A percentile compares a stretch with the other conserved stretches of the same genome.
Conservation (phyloP, 2,329 filamentous ascomycete genomes). For the Stagonosporopsis rhizophila region DNA sequence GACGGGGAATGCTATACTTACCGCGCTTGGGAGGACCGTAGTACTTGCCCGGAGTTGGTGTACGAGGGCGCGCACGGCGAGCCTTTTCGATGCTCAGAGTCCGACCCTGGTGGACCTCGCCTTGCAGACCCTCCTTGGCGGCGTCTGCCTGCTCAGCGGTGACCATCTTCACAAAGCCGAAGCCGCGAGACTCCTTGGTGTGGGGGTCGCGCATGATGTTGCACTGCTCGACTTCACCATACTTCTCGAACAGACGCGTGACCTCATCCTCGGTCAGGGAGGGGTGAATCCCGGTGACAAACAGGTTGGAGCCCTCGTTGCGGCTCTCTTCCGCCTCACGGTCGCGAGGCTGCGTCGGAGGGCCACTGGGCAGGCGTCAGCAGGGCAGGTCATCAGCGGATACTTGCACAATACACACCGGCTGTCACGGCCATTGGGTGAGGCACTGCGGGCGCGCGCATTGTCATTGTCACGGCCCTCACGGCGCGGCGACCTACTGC, state of each 20-base stretch:
- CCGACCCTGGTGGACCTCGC: slow-evolving; percentile 92
- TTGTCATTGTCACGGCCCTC: slow-evolving; percentile 60
- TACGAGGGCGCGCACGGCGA: slow-evolving; percentile 90
- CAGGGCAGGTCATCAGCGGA: neutral
- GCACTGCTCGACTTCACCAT: slow-evolving; percentile 98
- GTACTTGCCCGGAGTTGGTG: slow-evolving; percentile 97
- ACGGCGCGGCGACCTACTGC: slow-evolving; percentile 69
- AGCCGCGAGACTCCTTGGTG: slow-evolving; percentile 97
- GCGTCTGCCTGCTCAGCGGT: slow-evolving; percentile 94
- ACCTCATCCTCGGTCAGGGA: slow-evolving; percentile 89
- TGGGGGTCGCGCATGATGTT: slow-evolving; percentile 99
- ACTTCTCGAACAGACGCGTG: slow-evolving; percentile 95
- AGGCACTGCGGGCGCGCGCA: slow-evolving; percentile 69
- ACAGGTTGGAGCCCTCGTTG: slow-evolving; percentile 97
- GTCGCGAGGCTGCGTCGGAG: slow-evolving; percentile 55
- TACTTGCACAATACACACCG: slow-evolving; percentile 35
- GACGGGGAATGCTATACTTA: slow-evolving; percentile 56
- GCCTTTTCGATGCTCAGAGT: slow-evolving; percentile 99
- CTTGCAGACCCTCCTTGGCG: slow-evolving; percentile 93
- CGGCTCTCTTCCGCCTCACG: slow-evolving; percentile 79
- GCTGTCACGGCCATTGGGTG: slow-evolving; percentile 64
- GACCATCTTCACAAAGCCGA: slow-evolving; percentile 99
- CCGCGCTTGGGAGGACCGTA: slow-evolving; percentile 98
- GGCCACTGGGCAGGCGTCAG: slow-evolving; percentile 52
- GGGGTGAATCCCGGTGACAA: slow-evolving; percentile 97